Conservation (phyloP, 2,329 filamentous ascomycete genomes). For the Apiospora hydei region DNA sequence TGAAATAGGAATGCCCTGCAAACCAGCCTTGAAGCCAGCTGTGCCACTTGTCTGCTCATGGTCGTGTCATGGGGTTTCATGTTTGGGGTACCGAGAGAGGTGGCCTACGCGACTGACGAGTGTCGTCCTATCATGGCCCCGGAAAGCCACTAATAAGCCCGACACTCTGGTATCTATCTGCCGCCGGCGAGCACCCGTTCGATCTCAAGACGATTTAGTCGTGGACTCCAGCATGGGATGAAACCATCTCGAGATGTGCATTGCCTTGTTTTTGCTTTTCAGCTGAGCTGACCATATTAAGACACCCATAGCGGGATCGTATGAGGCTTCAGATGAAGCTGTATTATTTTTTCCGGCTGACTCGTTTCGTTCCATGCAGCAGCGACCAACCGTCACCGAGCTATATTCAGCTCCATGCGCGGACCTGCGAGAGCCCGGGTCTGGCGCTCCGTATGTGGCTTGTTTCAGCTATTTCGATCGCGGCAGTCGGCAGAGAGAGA, state of each 20-base stretch:
- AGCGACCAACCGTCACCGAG: neutral
- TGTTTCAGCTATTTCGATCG: slow-evolving; percentile 16
- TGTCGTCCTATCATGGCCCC: neutral
- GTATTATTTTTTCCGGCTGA: neutral
- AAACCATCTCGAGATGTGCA: neutral
- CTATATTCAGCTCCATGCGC: neutral
- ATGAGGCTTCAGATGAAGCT: neutral
- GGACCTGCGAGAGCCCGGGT: neutral
- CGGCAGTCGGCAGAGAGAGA: slow-evolving; percentile 4
- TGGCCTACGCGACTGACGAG: neutral
- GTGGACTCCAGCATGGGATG: neutral
- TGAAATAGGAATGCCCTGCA: neutral
- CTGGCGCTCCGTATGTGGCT: neutral
- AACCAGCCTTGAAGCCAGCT: neutral
- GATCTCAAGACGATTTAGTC: neutral
- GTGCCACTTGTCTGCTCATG: slow-evolving; percentile 5
- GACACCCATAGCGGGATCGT: neutral
- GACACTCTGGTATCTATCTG: neutral
- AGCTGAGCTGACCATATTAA: neutral
- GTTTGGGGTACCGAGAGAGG: neutral
- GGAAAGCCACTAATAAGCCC: neutral
- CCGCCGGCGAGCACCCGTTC: neutral
- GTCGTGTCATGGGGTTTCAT: slow-evolving; percentile 18
- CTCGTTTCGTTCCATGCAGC: slow-evolving; percentile 5
- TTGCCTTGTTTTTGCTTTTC: neutral